Evolutionary conservation across 257 asterid genomes (phyloP).

Genomic region (Nicotiana undulata): DNA sequence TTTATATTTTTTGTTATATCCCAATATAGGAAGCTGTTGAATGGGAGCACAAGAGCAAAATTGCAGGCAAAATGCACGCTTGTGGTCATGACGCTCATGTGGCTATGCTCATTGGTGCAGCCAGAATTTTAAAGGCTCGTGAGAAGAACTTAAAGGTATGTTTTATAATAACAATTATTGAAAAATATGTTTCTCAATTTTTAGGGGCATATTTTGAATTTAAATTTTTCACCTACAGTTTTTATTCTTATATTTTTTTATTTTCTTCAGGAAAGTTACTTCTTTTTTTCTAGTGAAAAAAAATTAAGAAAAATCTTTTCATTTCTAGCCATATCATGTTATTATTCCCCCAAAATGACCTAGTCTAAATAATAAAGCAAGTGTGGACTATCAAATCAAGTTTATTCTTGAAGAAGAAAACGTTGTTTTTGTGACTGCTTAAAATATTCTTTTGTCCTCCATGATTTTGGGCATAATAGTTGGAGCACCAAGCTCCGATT

Average conservation of each 20-base stretch:
- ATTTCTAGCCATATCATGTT: not conserved
- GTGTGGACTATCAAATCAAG: not conserved
- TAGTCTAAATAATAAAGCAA: too few relatives aligned
- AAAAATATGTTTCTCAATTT: not conserved
- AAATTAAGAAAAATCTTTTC: too few relatives aligned
- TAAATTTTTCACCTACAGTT: not conserved
- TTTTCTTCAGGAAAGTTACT: not conserved
- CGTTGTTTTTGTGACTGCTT: not conserved
- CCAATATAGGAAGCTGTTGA: constrained; percentile 54
- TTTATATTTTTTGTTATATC: not conserved
- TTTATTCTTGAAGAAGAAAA: not conserved
- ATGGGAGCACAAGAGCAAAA: constrained; percentile 67
- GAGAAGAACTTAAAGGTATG: constrained; percentile 45
- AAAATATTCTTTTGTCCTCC: not conserved
- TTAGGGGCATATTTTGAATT: not conserved
- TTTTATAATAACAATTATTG: not conserved
- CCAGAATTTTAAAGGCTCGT: constrained; percentile 51
- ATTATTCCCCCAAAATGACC: not conserved
- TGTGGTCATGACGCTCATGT: constrained; percentile 79
- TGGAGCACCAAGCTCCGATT: not conserved
- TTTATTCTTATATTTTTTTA: not conserved
- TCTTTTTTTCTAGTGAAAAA: too few relatives aligned
- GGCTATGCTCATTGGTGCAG: constrained; percentile 71
- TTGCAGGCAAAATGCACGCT: constrained; percentile 69
- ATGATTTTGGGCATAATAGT: not conserved